These are phyloP conservation scores for Podosphaera fusca DNA, from an alignment of 2,329 filamentous ascomycete genomes.

Conservation along the genomic window DNA sequence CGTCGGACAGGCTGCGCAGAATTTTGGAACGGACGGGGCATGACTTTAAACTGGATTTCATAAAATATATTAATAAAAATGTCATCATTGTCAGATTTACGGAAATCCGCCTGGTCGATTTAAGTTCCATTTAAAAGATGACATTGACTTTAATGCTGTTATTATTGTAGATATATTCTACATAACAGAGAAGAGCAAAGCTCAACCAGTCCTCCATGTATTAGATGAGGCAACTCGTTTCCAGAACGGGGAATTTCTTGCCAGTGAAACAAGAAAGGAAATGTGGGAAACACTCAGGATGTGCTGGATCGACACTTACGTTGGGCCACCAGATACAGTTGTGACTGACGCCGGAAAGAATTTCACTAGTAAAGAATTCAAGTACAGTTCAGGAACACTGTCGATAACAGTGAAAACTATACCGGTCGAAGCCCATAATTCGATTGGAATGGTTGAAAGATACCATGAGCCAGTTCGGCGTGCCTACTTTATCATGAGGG, in stretches of 20 bases:
- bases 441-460: background rate
- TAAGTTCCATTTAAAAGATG: background rate
- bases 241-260: conserved; percentile 1
- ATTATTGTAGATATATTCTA: conserved; percentile 3
- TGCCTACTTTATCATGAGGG: too few species aligned
- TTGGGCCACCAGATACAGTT: conserved; percentile 1
- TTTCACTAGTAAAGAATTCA: conserved; percentile 3
- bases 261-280: background rate
- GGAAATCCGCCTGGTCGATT: background rate
- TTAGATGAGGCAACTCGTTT: background rate
- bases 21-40: too few species aligned
- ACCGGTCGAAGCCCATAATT: conserved; percentile 1
- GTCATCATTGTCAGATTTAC: background rate
- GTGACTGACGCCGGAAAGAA: conserved; percentile 1
- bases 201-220: too few species aligned
- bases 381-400: background rate
- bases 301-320: conserved; percentile 3
- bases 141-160: conserved; percentile 1
- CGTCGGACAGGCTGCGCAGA: too few species aligned
- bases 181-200: background rate
- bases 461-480: too few species aligned
- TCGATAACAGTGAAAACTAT: background rate
- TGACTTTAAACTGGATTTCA: too few species aligned
- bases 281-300: background rate
- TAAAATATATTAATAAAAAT: background rate